Evolutionary conservation across 805 yeast genomes (phyloP).

Genomic region (Wickerhamiella allomyrinae): DNA sequence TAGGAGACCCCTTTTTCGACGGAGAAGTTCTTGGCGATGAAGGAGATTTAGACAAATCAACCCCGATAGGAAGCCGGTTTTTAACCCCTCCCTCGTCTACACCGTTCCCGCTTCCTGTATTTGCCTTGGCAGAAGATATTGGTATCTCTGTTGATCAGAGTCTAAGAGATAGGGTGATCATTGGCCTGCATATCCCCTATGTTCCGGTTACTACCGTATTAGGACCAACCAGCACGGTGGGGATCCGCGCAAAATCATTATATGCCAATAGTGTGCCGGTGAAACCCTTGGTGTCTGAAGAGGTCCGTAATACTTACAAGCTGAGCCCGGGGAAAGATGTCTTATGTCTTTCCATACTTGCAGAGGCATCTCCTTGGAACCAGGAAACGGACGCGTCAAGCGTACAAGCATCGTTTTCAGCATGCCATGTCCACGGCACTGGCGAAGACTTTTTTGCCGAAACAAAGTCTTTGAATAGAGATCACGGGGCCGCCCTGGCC

Average conservation of each 20-base stretch:
- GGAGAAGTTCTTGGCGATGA: background rate
- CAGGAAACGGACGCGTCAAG: background rate
- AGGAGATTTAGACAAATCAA: background rate
- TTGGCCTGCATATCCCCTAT: slow-evolving; percentile 1
- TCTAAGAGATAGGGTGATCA: background rate
- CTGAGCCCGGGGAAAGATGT: background rate
- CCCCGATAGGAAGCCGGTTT: background rate
- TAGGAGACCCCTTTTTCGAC: background rate
- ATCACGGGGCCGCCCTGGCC: background rate
- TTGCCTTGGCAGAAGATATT: background rate
- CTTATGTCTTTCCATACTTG: background rate
- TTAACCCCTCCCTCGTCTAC: background rate
- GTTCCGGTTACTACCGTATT: slow-evolving; percentile 1
- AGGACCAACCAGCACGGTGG: background rate
- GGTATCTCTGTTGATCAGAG: slow-evolving; percentile 1
- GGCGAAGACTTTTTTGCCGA: background rate
- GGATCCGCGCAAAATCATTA: background rate
- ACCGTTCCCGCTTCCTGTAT: background rate
- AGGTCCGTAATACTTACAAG: background rate
- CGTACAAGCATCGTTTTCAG: background rate
- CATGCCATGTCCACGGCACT: background rate
- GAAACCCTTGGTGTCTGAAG: background rate
- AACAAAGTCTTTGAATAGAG: background rate
- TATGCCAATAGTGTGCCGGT: background rate
- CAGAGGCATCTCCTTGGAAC: background rate